These are phyloP conservation scores for Botrytis galanthina DNA, from an alignment of 2,329 filamentous ascomycete species.

Conservation along the genomic window DNA sequence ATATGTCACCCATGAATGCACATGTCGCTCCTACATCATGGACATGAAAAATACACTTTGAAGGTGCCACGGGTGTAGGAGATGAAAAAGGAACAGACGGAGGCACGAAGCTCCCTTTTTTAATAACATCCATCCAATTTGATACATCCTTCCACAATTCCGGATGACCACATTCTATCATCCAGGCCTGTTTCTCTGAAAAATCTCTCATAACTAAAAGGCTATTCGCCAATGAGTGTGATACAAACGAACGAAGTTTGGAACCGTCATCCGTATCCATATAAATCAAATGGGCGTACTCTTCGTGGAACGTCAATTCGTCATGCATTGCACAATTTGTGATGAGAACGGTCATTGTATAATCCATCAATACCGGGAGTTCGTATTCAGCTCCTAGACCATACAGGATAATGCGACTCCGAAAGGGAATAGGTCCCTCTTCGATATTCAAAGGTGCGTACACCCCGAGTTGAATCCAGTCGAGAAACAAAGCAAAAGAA, in stretches of 20 bases:
- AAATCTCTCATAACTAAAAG: not conserved
- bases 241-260: not conserved
- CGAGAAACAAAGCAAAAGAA: not conserved
- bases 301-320: not conserved
- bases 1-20: not conserved
- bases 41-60: conserved; percentile 12
- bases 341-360: conserved; percentile 3
- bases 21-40: not conserved
- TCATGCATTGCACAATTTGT: not conserved
- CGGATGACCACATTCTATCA: not conserved
- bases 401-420: not conserved
- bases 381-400: not conserved
- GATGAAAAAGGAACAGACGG: not conserved
- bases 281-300: not conserved
- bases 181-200: not conserved
- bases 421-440: not conserved
- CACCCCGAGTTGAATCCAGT: not conserved
- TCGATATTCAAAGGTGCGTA: not conserved
- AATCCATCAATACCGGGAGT: not conserved
- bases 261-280: not conserved
- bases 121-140: not conserved
- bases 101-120: not conserved
- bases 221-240: not conserved
- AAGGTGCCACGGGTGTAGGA: not conserved
- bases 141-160: not conserved